Base-by-base conservation (phyloP, 2,329 filamentous ascomycete species). In the Amauroascus verrucosus region DNA sequence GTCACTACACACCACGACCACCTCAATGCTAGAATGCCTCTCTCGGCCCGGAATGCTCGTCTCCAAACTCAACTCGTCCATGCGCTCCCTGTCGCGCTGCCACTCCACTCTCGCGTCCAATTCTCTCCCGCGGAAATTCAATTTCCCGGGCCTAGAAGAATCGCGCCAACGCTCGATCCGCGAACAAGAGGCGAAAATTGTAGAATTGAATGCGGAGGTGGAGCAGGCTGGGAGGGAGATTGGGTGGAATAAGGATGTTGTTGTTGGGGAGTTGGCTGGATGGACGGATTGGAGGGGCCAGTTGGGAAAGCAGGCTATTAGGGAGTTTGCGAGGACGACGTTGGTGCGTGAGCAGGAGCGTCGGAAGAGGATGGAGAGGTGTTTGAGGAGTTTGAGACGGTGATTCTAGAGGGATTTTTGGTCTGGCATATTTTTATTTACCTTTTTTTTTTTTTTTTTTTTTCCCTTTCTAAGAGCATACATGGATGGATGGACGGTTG, bases 251-350 rank as follows among this genome's bases (percentile, higher is more conserved):
- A 91, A 96, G 71, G 88, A 94, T 68, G 88, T 91, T 13, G 91
- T 97, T 22, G 91, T 94, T 6, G 79, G 82, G 1, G 93, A 98
- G 71, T 70, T 98, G 53, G 93, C 93, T 0, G 89, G 87, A 14
- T 98, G 93, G 88, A 90, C 95, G 64, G 88, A 94, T 38, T 81
- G 89, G 72, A 83, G 95, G 63, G 87, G 88, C 60, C 81, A 80
- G 62, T 82, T 87, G 71, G 89, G 86, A 1, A 75, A 83, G 56
- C 79, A 79, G 55, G 86, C 88, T 26, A 79, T 96, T 57, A 81
- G 78, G 59, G 82, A 88, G 45, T 80, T 95, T 61, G 91, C 86
- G 16, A 79, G 77, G 63, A 81, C 81, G 30, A 89, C 90, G 78
- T 75, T 97, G 24, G 80, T 95, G 3, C 78, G 80, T 51, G 93